A percentile compares a stretch with the other conserved stretches of the same genome.
phyloP scores from a whole-genome alignment of 169 alveolate species.

The Babesia bigemina region DNA sequence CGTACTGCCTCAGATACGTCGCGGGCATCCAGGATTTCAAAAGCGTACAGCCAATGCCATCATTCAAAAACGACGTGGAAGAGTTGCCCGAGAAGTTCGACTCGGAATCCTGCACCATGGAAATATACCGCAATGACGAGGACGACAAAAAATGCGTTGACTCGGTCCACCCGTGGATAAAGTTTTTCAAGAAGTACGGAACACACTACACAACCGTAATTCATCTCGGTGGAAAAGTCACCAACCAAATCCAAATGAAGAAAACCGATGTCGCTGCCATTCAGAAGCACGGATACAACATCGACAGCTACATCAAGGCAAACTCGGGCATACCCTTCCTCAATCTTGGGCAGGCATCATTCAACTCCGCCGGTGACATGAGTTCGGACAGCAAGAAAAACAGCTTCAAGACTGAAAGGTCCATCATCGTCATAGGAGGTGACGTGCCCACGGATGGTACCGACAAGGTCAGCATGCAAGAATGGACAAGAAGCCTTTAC shows the following conservation, averaged over 20 bases:
- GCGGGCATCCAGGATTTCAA: constrained; percentile 73
- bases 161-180: constrained; percentile 76
- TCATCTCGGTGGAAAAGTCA: constrained; percentile 84
- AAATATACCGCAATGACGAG: constrained; percentile 67
- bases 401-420: constrained; percentile 65
- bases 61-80: constrained; percentile 71
- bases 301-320: constrained; percentile 71
- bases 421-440: constrained; percentile 77
- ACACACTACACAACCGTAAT: constrained; percentile 79
- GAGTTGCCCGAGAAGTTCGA: constrained; percentile 73
- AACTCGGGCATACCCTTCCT: constrained; percentile 44
- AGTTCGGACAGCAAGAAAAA: constrained; percentile 21
- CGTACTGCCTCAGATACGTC: constrained; percentile 81
- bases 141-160: constrained; percentile 64
- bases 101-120: constrained; percentile 72
- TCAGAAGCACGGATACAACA: constrained; percentile 73
- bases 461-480: constrained; percentile 63
- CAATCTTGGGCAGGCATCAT: too few relatives aligned
- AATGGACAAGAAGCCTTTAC: constrained; percentile 74
- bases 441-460: constrained; percentile 74
- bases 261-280: constrained; percentile 68
- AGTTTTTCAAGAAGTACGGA: constrained; percentile 77
- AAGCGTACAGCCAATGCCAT: constrained; percentile 54
- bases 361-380: constrained; percentile 10
- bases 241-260: constrained; percentile 75